Conservation (phyloP, 2,329 filamentous ascomycete species). For the Pezicula carpinea region DNA sequence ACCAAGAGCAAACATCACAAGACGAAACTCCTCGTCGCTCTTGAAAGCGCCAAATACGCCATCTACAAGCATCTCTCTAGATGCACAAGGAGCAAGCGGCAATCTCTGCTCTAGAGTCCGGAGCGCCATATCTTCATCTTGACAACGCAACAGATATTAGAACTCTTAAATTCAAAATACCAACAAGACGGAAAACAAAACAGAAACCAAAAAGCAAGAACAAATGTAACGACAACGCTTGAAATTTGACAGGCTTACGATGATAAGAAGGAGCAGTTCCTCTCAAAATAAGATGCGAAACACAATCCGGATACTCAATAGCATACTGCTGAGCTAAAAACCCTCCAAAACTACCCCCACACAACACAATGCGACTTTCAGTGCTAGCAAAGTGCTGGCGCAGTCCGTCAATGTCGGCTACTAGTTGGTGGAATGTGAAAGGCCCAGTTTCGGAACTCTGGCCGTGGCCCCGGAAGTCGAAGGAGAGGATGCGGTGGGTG, state of each 20-base stretch:
- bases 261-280: constrained; percentile 34
- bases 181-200: no score
- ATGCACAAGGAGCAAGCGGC: constrained; percentile 31
- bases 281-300: constrained; percentile 31
- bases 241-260: no score
- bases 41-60: constrained; percentile 35
- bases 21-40: constrained; percentile 33
- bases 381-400: constrained; percentile 25
- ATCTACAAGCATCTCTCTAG: constrained; percentile 31
- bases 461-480: constrained; percentile 34
- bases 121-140: constrained; percentile 32
- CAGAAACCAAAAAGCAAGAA: no score
- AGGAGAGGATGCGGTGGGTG: constrained; percentile 29
- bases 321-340: constrained; percentile 36
- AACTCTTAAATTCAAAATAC: no score
- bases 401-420: constrained; percentile 33
- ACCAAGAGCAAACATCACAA: constrained; percentile 33
- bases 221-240: no score
- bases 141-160: neutral
- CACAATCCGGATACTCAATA: constrained; percentile 29
- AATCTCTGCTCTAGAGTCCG: constrained; percentile 28
- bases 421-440: constrained; percentile 33
- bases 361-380: constrained; percentile 27
- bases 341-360: constrained; percentile 36
- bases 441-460: constrained; percentile 30